Base-by-base conservation (phyloP, 116 monocot species). In the Papilionanthe hybrid region DNA sequence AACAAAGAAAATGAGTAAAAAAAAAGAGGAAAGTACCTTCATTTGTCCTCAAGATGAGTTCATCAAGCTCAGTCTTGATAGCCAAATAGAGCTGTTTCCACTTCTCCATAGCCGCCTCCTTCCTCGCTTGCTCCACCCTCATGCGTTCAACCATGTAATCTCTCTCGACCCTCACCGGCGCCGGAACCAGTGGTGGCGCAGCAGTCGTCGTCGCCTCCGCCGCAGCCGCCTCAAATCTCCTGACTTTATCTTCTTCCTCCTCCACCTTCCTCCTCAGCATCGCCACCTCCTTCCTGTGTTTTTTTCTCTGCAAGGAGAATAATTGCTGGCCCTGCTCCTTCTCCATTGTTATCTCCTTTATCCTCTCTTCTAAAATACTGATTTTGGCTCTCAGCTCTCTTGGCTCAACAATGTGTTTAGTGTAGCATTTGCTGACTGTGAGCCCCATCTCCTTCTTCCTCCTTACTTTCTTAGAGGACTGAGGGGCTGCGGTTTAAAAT, bases 1-100 rank as follows among this genome's bases (percentile, higher is more conserved):
- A 60, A 9, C 6, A 22, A 10, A 12, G n/a, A 17, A 57, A 32
- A 55, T 19, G n/a, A n/a, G n/a, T n/a, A n/a, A n/a, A n/a, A n/a
- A n/a, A n/a, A n/a, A n/a, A n/a, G n/a, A n/a, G 4, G 15, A 60
- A 50, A 19, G 55, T 79, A 91, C 94, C 91, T 89, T 91, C 87
- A 55, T 75, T 78, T 1, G 93, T 93, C 55, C 84, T 86, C 12
- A 79, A 86, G 55, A 93, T 91, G 82, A 96, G 90, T 55, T 91
- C 86, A 25, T 96, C 93, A 27, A 96, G 93, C 87, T 96, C 96
- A 18, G 76, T 81, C 82, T 96, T 93, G 80, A 96, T 96, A 55
- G 90, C 88, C 22, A 91, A 85, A 81, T 96, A 96, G 67, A 96
- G 88, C 53, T 93, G 88, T 78, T 96, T 96, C 93, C 93, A 96